A percentile compares a stretch with the other conserved stretches of the same genome.
Conservation (phyloP, 164 flowering plant genomes). For the Vitis cinerea region DNA sequence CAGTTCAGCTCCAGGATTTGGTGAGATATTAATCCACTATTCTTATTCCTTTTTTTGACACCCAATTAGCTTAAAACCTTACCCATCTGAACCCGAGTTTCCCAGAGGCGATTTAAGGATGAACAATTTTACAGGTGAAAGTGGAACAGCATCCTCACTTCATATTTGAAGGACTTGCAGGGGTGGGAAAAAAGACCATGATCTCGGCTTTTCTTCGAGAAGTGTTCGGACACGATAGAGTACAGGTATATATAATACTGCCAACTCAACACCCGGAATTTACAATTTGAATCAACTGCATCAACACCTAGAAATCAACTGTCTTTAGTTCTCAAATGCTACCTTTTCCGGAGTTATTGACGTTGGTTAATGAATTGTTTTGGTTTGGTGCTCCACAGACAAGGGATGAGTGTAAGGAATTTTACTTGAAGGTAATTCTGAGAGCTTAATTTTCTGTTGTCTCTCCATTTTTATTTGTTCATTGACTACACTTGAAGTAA, state of each 20-base stretch:
- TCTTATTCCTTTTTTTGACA: background rate
- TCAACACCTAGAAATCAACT: no score
- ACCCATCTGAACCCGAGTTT: no score
- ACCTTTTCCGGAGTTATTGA: slow-evolving; percentile 2
- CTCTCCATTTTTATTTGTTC: no score
- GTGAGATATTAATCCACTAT: slow-evolving; percentile 19
- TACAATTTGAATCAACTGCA: no score
- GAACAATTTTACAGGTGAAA: slow-evolving; percentile 25
- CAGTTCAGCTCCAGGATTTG: slow-evolving; percentile 31
- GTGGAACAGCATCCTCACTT: slow-evolving; percentile 39
- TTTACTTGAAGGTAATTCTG: slow-evolving; percentile 49
- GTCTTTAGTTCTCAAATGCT: no score
- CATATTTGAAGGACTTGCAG: slow-evolving; percentile 69
- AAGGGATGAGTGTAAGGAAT: slow-evolving; percentile 37
- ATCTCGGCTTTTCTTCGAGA: slow-evolving; percentile 57
- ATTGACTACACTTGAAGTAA: no score
- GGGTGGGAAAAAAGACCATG: slow-evolving; percentile 82
- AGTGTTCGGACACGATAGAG: slow-evolving; percentile 40
- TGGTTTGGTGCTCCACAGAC: slow-evolving; percentile 28
- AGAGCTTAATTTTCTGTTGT: background rate
- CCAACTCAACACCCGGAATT: no score
- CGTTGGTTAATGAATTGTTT: background rate
- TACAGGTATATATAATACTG: slow-evolving; percentile 32
- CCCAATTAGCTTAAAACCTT: no score
- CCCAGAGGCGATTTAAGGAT: background rate